Base-by-base conservation (phyloP, 2,329 filamentous ascomycete genomes). In the Ceratocystis cacaofunesta region DNA sequence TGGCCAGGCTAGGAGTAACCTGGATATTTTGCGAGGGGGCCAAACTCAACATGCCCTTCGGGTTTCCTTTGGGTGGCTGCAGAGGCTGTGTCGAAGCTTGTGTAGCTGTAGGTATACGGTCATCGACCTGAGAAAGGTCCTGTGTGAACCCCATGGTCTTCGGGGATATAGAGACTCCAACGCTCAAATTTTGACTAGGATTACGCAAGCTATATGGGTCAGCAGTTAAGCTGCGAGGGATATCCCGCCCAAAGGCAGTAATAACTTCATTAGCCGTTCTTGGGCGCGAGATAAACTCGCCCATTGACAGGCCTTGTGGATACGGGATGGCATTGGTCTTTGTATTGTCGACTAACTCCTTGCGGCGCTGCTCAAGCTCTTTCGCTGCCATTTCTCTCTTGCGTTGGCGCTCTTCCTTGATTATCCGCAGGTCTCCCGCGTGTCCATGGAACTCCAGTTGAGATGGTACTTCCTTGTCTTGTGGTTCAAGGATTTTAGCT, bases 141-240 rank as follows among this genome's bases (percentile, higher is more conserved):
- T 92, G 85, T 55, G 89, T 85, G 1, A 95, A 85, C 22, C 88
- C 84, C 91, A 96, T 95, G 0, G 91, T 91, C 76, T 90, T 86
- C 36, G 92, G 92, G 0, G 92, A 96, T 1, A 91, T 90, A 15
- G 92, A 91, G n/a, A 96, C 81, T 0, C 91, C 92, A 63, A 92
- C 81, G 5, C 82, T 80, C 1, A 81, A 78, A 0, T 70, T 43
- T 74, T 74, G 67, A 74, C 15, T 78, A 77, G 68, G 79, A 80
- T 73, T 82, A 81, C 72, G 77, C 17, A 79, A 68, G 75, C 75
- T 62, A 1, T 78, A 79, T 1, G 85, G 82, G 68, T 88, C 85
- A 1, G 83, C 85, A 6, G 87, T 89, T 58, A 84, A 82, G 70
- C 85, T 86, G 64, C 87, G 81, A 30, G 78, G 77, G 1, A 80